Conservation (phyloP, 768 basidiomycete genomes). For the Boletus rufocinnamomeus region DNA sequence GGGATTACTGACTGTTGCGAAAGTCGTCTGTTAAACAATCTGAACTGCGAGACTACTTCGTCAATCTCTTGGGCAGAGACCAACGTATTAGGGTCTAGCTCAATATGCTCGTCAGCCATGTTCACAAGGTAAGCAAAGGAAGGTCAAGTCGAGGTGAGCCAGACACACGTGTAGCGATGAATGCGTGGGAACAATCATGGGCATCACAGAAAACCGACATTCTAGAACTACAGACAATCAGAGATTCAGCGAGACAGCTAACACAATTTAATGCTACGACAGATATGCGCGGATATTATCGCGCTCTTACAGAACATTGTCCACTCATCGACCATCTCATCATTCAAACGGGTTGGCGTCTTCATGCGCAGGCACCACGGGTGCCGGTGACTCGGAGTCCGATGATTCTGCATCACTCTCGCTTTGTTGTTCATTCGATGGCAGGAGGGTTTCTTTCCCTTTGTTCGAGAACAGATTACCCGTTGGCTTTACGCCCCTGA, state of each 20-base stretch:
- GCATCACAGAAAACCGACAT: conserved; percentile 24
- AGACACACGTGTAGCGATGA: conserved; percentile 13
- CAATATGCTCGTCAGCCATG: conserved; percentile 28
- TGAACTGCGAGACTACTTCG: conserved; percentile 34
- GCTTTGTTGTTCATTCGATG: conserved; percentile 35
- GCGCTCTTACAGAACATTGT: conserved; percentile 30
- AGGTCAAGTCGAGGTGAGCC: background rate
- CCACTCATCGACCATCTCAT: conserved; percentile 10
- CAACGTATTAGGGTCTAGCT: conserved; percentile 5
- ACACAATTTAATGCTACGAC: conserved; percentile 27
- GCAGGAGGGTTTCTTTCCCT: conserved; percentile 37
- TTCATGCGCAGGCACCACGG: conserved; percentile 42
- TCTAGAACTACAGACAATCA: conserved; percentile 27
- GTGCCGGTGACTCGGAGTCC: conserved; percentile 29
- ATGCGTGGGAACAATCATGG: conserved; percentile 33
- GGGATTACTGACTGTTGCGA: conserved; percentile 29
- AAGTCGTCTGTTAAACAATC: conserved; percentile 26
- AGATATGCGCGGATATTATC: conserved; percentile 25
- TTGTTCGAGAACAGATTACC: conserved; percentile 53
- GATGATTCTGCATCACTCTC: conserved; percentile 42
- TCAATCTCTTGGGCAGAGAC: conserved; percentile 34
- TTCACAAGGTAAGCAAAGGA: background rate
- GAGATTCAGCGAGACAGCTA: conserved; percentile 35
- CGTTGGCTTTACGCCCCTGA: conserved; percentile 61
- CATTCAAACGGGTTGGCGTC: conserved; percentile 73